Percentiles rank a stretch among this genome's conserved stretches.
phyloP scores from a whole-genome alignment of 805 yeast species.

The Scheffersomyces amazonensis region DNA sequence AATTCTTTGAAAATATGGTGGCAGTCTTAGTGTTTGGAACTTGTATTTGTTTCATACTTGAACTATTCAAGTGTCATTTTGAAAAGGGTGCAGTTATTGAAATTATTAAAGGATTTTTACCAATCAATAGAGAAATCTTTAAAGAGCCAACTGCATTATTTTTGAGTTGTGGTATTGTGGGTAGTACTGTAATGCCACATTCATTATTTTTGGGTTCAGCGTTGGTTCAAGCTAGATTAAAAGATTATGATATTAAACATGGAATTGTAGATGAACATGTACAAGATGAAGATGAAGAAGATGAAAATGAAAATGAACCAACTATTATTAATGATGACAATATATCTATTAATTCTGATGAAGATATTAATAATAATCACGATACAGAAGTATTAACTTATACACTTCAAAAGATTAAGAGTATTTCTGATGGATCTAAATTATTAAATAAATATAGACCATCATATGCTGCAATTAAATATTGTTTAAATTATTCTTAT shows the following conservation, averaged over 20 bases:
- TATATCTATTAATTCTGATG: neutral
- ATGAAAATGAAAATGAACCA: neutral
- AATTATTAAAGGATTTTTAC: constrained; percentile 67
- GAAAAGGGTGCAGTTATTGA: constrained; percentile 49
- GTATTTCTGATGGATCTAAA: constrained; percentile 25
- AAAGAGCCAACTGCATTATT: constrained; percentile 37
- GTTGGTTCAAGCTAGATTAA: constrained; percentile 41
- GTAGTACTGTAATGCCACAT: constrained; percentile 50
- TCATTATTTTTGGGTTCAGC: constrained; percentile 45
- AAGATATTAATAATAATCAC: neutral
- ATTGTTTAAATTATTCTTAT: constrained; percentile 39
- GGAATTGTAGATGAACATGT: constrained; percentile 13
- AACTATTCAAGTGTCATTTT: constrained; percentile 54
- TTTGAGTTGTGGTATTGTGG: constrained; percentile 44
- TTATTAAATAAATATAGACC: constrained; percentile 36
- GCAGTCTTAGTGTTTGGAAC: constrained; percentile 68
- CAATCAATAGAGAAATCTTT: constrained; percentile 36
- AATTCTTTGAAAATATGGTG: constrained; percentile 78
- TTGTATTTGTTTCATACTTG: constrained; percentile 70
- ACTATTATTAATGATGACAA: neutral
- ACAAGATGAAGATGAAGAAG: neutral
- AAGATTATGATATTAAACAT: constrained; percentile 35
- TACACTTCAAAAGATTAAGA: constrained; percentile 14
- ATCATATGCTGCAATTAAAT: constrained; percentile 38
- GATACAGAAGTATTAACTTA: constrained; percentile 5